phyloP scores from a whole-genome alignment of 169 alveolate genomes.

The Babesia bovis region DNA sequence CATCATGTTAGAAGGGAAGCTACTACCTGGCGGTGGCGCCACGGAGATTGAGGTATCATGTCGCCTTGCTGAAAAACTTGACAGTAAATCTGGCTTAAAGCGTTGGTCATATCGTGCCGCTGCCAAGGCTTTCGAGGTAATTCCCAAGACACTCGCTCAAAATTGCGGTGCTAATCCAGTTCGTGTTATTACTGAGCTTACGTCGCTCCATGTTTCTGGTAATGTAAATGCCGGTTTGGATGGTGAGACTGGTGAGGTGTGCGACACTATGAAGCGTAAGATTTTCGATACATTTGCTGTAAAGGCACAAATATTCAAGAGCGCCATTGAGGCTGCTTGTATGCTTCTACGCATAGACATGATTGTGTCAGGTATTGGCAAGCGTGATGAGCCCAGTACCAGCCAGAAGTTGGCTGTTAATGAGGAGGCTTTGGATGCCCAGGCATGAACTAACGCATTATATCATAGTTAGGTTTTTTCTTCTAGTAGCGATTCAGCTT shows the following conservation, averaged over 20 bases:
- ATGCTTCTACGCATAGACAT: constrained; percentile 96
- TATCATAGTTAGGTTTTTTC: background rate
- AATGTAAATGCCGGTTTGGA: constrained; percentile 85
- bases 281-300: constrained; percentile 94
- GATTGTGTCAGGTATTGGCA: constrained; percentile 91
- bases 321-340: constrained; percentile 91
- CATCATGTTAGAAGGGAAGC: constrained; percentile 92
- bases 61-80: constrained; percentile 84
- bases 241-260: constrained; percentile 92
- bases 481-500: background rate
- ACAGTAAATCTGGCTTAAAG: constrained; percentile 86
- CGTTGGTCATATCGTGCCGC: constrained; percentile 96
- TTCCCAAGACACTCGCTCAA: constrained; percentile 97
- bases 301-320: constrained; percentile 92
- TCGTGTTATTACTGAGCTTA: constrained; percentile 89
- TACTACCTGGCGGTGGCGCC: constrained; percentile 99
- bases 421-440: constrained; percentile 55
- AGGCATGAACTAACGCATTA: background rate
- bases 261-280: constrained; percentile 84
- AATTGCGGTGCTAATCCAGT: constrained; percentile 97
- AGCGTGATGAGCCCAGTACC: constrained; percentile 66
- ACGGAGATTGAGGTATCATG: constrained; percentile 97
- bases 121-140: constrained; percentile 96
- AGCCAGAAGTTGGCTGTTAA: constrained; percentile 51
- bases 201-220: constrained; percentile 83